Evolutionary conservation across 2,329 filamentous ascomycete genomes (phyloP).

Genomic region (Hirsutella rhossiliensis): DNA sequence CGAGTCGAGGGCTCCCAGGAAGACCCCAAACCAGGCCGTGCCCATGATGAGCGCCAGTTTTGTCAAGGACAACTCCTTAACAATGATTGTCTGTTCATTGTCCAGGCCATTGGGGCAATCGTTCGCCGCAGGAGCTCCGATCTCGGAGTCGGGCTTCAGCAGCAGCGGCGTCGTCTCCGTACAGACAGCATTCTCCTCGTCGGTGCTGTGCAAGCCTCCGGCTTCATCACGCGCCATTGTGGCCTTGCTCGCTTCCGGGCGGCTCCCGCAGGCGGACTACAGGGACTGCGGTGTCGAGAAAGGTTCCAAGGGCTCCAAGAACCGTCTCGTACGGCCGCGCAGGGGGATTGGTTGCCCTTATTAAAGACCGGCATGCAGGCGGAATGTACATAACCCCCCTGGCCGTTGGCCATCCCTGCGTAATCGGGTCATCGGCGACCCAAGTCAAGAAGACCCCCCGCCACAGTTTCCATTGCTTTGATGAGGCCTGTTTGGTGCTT

Average conservation of each 20-base stretch:
- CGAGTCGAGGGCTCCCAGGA: slow-evolving; percentile 55
- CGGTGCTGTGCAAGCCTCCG: neutral
- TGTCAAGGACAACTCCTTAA: slow-evolving; percentile 32
- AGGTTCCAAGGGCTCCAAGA: too few species aligned
- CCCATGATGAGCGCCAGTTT: slow-evolving; percentile 42
- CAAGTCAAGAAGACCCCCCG: too few species aligned
- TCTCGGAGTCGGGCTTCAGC: neutral
- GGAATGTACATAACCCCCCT: too few species aligned
- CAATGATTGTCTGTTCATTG: slow-evolving; percentile 34
- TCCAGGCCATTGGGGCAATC: slow-evolving; percentile 9
- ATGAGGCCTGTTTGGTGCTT: too few species aligned
- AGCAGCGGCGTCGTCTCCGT: neutral
- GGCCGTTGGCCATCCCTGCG: too few species aligned
- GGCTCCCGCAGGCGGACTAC: too few species aligned
- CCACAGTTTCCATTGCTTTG: too few species aligned
- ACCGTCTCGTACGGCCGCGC: too few species aligned
- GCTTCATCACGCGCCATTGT: neutral
- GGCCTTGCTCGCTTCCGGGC: neutral
- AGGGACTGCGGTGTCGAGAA: too few species aligned
- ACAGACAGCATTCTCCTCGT: neutral
- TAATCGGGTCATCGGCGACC: too few species aligned
- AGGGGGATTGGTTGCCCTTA: too few species aligned
- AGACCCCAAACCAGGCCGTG: slow-evolving; percentile 47
- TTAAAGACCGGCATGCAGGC: too few species aligned
- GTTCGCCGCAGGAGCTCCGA: neutral